Conservation (phyloP, 2,329 filamentous ascomycete genomes). For the Aspergillus chevalieri region DNA sequence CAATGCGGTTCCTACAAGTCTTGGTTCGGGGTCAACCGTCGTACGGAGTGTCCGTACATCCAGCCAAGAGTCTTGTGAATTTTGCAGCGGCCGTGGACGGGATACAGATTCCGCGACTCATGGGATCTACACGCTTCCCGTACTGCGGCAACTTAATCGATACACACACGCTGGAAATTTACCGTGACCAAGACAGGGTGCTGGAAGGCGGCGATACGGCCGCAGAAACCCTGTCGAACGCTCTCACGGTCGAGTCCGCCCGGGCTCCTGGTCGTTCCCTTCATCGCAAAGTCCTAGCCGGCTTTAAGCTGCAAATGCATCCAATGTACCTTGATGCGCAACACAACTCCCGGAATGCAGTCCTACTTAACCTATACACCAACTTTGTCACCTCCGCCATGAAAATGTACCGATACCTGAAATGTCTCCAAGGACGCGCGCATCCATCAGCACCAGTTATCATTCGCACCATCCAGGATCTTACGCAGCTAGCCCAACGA, state of each 20-base stretch:
- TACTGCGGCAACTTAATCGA: conserved; percentile 83
- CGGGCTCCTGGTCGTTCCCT: conserved; percentile 70
- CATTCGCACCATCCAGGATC: conserved; percentile 57
- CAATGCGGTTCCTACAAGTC: conserved; percentile 63
- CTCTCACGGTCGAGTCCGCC: conserved; percentile 71
- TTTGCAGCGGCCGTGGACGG: conserved; percentile 62
- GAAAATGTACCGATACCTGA: conserved; percentile 60
- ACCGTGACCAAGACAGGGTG: conserved; percentile 56
- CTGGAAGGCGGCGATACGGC: conserved; percentile 46
- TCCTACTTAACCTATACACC: conserved; percentile 68
- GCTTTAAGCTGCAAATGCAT: conserved; percentile 80
- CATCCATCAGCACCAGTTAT: conserved; percentile 57
- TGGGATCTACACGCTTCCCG: conserved; percentile 56
- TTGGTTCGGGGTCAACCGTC: conserved; percentile 75
- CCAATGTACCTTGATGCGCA: conserved; percentile 47
- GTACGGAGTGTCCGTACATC: conserved; percentile 75
- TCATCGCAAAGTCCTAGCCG: conserved; percentile 65
- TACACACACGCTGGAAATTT: conserved; percentile 66
- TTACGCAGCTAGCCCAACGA: conserved; percentile 55
- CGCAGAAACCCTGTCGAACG: conserved; percentile 55
- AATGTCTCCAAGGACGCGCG: conserved; percentile 48
- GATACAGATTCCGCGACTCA: conserved; percentile 45
- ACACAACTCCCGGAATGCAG: conserved; percentile 65
- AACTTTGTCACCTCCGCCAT: conserved; percentile 71
- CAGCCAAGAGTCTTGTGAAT: conserved; percentile 75